Evolutionary conservation across 2,329 filamentous ascomycete species (phyloP).

Genomic region (Drechmeria coniospora): DNA sequence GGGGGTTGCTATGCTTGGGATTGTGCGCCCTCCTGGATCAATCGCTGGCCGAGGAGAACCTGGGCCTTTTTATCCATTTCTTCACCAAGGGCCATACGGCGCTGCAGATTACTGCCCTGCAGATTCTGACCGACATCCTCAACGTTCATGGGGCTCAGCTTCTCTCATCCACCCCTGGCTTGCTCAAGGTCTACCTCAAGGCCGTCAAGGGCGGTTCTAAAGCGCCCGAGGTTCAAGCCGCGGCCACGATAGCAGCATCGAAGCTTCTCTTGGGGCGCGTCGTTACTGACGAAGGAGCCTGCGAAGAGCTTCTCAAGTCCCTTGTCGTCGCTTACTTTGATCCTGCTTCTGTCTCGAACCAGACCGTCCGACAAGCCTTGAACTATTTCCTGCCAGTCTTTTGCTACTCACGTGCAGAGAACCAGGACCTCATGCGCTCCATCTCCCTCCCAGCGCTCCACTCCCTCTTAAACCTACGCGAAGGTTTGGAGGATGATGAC

Average conservation of each 20-base stretch:
- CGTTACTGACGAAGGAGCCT: slow-evolving; percentile 52
- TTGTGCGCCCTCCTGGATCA: slow-evolving; percentile 84
- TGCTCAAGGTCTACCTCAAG: slow-evolving; percentile 76
- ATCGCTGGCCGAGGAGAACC: slow-evolving; percentile 80
- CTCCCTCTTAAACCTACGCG: slow-evolving; percentile 56
- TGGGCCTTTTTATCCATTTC: slow-evolving; percentile 88
- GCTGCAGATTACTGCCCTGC: slow-evolving; percentile 76
- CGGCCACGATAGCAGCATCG: slow-evolving; percentile 64
- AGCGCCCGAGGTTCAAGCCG: slow-evolving; percentile 61
- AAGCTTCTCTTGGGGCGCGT: slow-evolving; percentile 75
- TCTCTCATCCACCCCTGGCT: slow-evolving; percentile 46
- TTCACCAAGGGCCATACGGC: slow-evolving; percentile 84
- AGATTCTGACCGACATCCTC: slow-evolving; percentile 86
- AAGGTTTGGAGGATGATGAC: slow-evolving; percentile 59
- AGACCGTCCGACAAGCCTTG: slow-evolving; percentile 69
- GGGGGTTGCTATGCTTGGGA: slow-evolving; percentile 76
- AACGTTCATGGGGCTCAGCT: slow-evolving; percentile 77
- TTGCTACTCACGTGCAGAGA: slow-evolving; percentile 69
- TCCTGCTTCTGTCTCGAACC: slow-evolving; percentile 64
- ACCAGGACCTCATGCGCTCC: slow-evolving; percentile 65
- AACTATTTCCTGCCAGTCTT: slow-evolving; percentile 94
- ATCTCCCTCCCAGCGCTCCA: slow-evolving; percentile 63
- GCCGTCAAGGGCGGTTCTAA: slow-evolving; percentile 59
- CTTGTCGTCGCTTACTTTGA: slow-evolving; percentile 83
- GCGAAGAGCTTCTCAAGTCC: slow-evolving; percentile 64